Percentiles rank a stretch among this genome's conserved stretches.
Conservation (phyloP, 129 eudicot genomes). For the Silybum marianum region DNA sequence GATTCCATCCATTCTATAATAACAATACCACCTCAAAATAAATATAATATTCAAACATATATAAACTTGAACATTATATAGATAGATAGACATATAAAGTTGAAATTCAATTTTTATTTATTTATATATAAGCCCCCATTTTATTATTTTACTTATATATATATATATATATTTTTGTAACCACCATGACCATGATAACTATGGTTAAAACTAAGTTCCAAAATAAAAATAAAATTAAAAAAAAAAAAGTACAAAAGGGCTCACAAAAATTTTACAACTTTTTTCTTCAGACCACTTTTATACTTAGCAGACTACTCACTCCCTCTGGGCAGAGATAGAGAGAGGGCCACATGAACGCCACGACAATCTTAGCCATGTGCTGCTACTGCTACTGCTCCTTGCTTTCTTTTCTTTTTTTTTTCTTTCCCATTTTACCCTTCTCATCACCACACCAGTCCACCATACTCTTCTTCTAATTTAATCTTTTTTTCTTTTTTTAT, state of each 20-base stretch:
- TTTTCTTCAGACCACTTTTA: constrained; percentile 22
- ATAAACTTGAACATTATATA: not conserved
- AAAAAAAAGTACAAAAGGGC: constrained; percentile 34
- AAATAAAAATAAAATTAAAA: not conserved
- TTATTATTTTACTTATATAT: constrained; percentile 15
- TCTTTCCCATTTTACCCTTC: constrained; percentile 40
- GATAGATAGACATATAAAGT: not conserved
- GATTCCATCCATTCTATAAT: not conserved
- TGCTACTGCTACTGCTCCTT: too few relatives aligned
- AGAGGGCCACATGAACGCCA: constrained; percentile 39
- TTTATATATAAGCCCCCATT: constrained; percentile 12
- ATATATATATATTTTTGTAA: not conserved
- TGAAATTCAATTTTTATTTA: constrained; percentile 15
- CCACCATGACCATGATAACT: not conserved
- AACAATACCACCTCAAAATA: too few relatives aligned
- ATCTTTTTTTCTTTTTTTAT: too few relatives aligned
- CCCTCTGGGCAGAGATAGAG: constrained; percentile 7
- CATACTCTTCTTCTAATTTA: constrained; percentile 5
- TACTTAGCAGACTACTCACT: constrained; percentile 27
- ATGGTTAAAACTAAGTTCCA: constrained; percentile 24
- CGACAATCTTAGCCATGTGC: constrained; percentile 49
- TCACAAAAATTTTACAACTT: constrained; percentile 34
- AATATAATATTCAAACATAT: too few relatives aligned
- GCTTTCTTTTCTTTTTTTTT: not conserved
- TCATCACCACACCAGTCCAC: not conserved